Percentiles rank a stretch among this genome's conserved stretches.
Evolutionary conservation across 345 rosid species (phyloP).

Genomic region (Syzygium aromaticum): DNA sequence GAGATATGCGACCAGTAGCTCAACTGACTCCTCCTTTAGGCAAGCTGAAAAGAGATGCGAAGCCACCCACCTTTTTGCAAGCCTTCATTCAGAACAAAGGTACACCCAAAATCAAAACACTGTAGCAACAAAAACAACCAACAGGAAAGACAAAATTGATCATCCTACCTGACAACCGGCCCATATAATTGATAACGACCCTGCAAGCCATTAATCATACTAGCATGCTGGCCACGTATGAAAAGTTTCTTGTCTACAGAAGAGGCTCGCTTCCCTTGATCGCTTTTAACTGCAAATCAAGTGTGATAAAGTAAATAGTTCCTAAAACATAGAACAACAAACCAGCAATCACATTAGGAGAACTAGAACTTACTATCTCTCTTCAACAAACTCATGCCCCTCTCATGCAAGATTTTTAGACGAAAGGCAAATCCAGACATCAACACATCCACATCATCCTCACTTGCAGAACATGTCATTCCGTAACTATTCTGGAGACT

Average conservation of each 20-base stretch:
- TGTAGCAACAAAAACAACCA: not conserved
- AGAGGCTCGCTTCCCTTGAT: conserved; percentile 44
- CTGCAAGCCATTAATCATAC: conserved; percentile 86
- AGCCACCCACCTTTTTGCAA: conserved; percentile 93
- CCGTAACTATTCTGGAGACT: conserved; percentile 68
- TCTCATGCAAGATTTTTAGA: conserved; percentile 77
- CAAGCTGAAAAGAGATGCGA: conserved; percentile 91
- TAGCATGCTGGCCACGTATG: conserved; percentile 75
- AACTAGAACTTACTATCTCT: conserved; percentile 51
- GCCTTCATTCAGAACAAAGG: conserved; percentile 28
- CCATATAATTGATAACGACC: conserved; percentile 56
- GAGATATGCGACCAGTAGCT: conserved; percentile 71
- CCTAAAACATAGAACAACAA: not conserved
- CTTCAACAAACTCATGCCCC: conserved; percentile 72
- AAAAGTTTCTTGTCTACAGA: conserved; percentile 62
- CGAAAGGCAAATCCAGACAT: conserved; percentile 80
- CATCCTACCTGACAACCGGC: conserved; percentile 59
- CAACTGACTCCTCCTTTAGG: conserved; percentile 79
- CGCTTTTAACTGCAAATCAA: conserved; percentile 39
- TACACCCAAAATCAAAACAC: not conserved
- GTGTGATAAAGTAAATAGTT: conserved; percentile 2
- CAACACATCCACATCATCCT: conserved; percentile 68
- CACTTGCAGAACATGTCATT: conserved; percentile 59
- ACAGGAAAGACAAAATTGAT: not conserved
- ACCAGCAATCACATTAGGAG: not conserved